Conservation (phyloP, 139 green algal genomes). For the Zygnema cylindricum region DNA sequence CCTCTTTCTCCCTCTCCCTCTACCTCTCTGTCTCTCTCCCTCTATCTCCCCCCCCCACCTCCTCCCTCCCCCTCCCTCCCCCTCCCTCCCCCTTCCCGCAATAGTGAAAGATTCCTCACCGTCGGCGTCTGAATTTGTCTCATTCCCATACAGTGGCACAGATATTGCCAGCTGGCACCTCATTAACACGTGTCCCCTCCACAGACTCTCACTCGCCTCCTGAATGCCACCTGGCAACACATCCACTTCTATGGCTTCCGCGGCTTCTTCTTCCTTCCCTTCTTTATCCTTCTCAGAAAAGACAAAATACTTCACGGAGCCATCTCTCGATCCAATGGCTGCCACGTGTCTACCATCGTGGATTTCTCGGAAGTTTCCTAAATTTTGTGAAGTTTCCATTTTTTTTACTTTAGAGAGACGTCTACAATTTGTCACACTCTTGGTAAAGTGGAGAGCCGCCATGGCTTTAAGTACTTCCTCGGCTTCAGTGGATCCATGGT, state of each 20-base stretch:
- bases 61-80: too few species aligned
- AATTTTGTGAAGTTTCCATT: too few species aligned
- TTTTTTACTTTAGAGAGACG: not conserved
- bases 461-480: too few species aligned
- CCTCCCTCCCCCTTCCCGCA: too few species aligned
- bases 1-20: too few species aligned
- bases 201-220: not conserved
- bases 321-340: not conserved
- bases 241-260: not conserved
- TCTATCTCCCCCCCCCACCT: too few species aligned
- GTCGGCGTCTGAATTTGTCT: not conserved
- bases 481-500: not conserved
- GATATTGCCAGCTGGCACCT: conserved; percentile 12
- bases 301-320: not conserved
- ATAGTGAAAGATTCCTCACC: conserved; percentile 10
- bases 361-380: too few species aligned
- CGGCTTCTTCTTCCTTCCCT: not conserved
- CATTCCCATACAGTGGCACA: not conserved
- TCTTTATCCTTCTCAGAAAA: not conserved
- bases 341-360: not conserved
- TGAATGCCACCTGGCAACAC: not conserved
- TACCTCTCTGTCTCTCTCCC: too few species aligned
- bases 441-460: not conserved
- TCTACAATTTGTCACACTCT: not conserved
- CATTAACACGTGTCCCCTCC: not conserved